Percentiles rank a stretch among this genome's conserved stretches.
phyloP scores from a whole-genome alignment of 2,329 filamentous ascomycete genomes.

The Microdochium nivale region DNA sequence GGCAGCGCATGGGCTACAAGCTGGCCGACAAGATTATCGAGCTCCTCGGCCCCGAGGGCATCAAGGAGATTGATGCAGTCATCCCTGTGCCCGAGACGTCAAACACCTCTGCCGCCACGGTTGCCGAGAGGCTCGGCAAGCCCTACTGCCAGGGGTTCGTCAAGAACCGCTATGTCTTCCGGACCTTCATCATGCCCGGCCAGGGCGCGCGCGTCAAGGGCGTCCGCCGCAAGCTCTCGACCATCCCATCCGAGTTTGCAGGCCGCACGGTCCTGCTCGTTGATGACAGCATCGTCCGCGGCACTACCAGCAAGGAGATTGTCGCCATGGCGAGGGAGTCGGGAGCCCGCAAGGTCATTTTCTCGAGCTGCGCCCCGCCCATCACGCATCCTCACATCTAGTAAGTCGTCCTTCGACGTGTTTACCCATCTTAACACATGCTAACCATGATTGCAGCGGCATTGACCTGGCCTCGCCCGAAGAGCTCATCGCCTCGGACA shows the following conservation, averaged over 20 bases:
- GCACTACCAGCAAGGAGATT: conserved; percentile 73
- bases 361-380: conserved; percentile 73
- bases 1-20: conserved; percentile 68
- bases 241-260: conserved; percentile 78
- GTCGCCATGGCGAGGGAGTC: conserved; percentile 79
- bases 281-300: conserved; percentile 84
- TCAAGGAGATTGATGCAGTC: conserved; percentile 59
- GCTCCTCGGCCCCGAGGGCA: conserved; percentile 51
- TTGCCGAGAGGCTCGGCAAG: conserved; percentile 62
- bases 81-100: conserved; percentile 67
- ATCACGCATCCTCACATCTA: conserved; percentile 86
- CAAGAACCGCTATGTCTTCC: conserved; percentile 74
- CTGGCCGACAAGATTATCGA: conserved; percentile 60
- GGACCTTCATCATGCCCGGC: conserved; percentile 66
- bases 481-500: conserved; percentile 64
- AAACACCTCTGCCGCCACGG: conserved; percentile 62
- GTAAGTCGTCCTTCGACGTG: conserved; percentile 18
- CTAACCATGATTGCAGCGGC: background rate
- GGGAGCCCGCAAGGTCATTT: conserved; percentile 73
- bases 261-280: conserved; percentile 75
- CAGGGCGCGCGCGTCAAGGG: conserved; percentile 76
- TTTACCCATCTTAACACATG: background rate
- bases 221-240: conserved; percentile 81
- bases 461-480: conserved; percentile 65
- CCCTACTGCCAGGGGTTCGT: conserved; percentile 68